Evolutionary conservation across 2,329 filamentous ascomycete genomes (phyloP).

Genomic region (Penicillium capsulatum): DNA sequence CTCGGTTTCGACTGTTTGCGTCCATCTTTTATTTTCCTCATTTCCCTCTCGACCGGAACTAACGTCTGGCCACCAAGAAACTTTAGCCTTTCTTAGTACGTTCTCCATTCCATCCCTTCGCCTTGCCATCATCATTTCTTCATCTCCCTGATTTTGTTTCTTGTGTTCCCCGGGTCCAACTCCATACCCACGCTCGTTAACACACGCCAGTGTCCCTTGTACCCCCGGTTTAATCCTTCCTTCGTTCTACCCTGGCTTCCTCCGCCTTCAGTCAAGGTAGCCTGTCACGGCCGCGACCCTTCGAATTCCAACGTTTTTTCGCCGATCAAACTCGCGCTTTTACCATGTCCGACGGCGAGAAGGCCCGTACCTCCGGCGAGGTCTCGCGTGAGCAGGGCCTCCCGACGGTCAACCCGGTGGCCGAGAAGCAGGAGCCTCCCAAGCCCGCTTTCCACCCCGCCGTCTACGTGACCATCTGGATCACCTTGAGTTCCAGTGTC

Average conservation of each 20-base stretch:
- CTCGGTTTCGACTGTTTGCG: not conserved
- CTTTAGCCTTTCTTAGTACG: constrained; percentile 11
- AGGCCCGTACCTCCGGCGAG: constrained; percentile 79
- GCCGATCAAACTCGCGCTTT: constrained; percentile 37
- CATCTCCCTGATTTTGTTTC: constrained; percentile 18
- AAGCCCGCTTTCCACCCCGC: constrained; percentile 69
- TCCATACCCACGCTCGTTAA: constrained; percentile 28
- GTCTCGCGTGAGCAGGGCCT: constrained; percentile 52
- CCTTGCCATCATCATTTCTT: constrained; percentile 25
- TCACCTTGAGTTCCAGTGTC: constrained; percentile 83
- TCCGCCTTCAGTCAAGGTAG: constrained; percentile 42
- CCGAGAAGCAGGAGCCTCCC: constrained; percentile 64
- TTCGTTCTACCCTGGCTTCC: constrained; percentile 46
- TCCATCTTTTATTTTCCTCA: too few species aligned
- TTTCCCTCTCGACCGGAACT: not conserved
- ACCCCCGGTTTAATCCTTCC: too few species aligned
- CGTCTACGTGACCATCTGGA: constrained; percentile 87
- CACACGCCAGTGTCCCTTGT: constrained; percentile 12
- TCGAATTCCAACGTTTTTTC: constrained; percentile 48
- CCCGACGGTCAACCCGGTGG: constrained; percentile 73
- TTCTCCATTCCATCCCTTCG: constrained; percentile 21
- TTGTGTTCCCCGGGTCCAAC: constrained; percentile 20
- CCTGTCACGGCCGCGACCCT: constrained; percentile 44
- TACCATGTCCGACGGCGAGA: constrained; percentile 68
- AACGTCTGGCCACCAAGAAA: not conserved